Conservation (phyloP, 495 filamentous ascomycete genomes). For the Hypoxylon trugodes region DNA sequence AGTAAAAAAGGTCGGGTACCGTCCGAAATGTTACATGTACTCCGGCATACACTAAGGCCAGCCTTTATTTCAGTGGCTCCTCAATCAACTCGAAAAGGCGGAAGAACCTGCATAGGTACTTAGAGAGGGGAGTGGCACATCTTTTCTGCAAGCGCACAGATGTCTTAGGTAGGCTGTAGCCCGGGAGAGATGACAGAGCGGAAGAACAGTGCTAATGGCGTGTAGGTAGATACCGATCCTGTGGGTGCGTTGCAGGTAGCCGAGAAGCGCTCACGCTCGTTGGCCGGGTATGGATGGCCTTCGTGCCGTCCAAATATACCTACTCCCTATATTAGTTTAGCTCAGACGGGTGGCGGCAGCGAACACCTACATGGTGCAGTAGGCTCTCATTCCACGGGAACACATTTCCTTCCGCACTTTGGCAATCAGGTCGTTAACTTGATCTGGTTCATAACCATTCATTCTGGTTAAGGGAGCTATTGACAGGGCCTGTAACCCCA, state of each 20-base stretch:
- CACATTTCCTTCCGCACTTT: conserved; percentile 76
- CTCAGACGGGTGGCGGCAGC: conserved; percentile 22
- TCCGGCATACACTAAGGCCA: conserved; percentile 18
- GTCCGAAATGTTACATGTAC: conserved; percentile 24
- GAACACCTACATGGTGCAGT: conserved; percentile 74
- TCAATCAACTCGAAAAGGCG: conserved; percentile 22
- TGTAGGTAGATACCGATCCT: conserved; percentile 29
- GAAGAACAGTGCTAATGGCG: conserved; percentile 18
- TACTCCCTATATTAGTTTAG: conserved; percentile 43
- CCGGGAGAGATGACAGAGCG: conserved; percentile 15
- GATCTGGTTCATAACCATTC: conserved; percentile 67
- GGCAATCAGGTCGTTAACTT: conserved; percentile 67
- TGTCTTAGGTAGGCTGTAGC: conserved; percentile 22
- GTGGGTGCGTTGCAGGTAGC: conserved; percentile 30
- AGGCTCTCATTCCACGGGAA: conserved; percentile 69
- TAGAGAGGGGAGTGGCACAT: conserved; percentile 18
- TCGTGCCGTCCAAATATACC: conserved; percentile 61
- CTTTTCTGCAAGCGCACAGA: conserved; percentile 30
- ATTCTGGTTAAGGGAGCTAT: conserved; percentile 78
- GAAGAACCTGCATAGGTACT: conserved; percentile 31
- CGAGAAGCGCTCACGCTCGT: conserved; percentile 37
- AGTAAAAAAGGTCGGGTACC: conserved; percentile 22
- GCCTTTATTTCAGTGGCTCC: conserved; percentile 11
- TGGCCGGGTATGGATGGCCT: conserved; percentile 38
- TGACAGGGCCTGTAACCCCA: conserved; percentile 77